Conservation (phyloP, 2,329 filamentous ascomycete genomes). For the Phyllosticta citribraziliensis region DNA sequence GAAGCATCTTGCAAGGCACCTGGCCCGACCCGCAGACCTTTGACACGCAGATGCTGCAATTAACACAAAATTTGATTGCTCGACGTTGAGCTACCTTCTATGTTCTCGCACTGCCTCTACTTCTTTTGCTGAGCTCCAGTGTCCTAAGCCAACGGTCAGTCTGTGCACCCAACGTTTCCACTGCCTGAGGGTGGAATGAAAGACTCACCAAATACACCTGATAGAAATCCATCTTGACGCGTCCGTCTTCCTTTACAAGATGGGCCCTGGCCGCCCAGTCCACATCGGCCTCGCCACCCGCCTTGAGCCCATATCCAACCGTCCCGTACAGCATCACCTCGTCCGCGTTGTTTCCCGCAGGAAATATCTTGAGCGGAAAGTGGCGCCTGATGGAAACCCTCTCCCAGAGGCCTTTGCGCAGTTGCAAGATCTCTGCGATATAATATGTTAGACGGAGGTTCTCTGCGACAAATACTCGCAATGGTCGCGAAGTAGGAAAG, state of each 20-base stretch:
- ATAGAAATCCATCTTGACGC: conserved; percentile 45
- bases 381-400: conserved; percentile 40
- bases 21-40: no score
- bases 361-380: conserved; percentile 38
- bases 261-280: conserved; percentile 48
- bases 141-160: not conserved
- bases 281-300: conserved; percentile 35
- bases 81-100: not conserved
- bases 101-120: not conserved
- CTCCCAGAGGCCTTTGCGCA: conserved; percentile 46
- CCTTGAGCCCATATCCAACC: conserved; percentile 44
- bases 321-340: conserved; percentile 47
- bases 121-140: not conserved
- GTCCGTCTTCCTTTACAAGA: conserved; percentile 42
- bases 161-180: not conserved
- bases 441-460: not conserved
- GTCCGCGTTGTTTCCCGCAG: conserved; percentile 36
- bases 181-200: not conserved
- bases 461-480: not conserved
- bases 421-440: conserved; percentile 37
- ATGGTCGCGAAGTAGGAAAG: not conserved
- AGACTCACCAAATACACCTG: conserved; percentile 44
- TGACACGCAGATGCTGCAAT: not conserved
- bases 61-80: not conserved
- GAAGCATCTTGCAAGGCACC: no score